Evolutionary conservation across 345 rosid genomes (phyloP), one percentile per base, ranked within the genome.

Genomic region (Gossypioides kirkii): DNA sequence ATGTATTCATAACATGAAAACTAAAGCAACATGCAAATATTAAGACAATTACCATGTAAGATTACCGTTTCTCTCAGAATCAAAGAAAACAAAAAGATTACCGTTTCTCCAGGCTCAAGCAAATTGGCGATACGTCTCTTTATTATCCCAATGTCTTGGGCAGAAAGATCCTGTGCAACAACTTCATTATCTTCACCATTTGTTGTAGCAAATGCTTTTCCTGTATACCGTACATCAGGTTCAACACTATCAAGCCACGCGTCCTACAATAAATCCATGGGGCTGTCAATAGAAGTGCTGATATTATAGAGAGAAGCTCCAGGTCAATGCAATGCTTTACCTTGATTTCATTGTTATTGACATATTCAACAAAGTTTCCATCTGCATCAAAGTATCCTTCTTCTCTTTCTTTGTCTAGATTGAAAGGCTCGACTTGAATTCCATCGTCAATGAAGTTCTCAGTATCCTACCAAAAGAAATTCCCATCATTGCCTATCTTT

Each of bases 101-200:
- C 99, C 73, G 98, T 91, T 81, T 96, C 99, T 83, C 93, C 97
- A n/a, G 97, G 95, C 81, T 87, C 87, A 76, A 96, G 98, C 80
- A 87, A 47, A 11, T 86, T 71, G 46, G 97, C 92, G 64, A 96
- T 96, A n/a, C 97, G 94, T 82, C 93, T 91, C 78, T 91, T 96
- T 20, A 87, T 82, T 22, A 61, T 69, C 71, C 91, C 96, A 81
- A 90, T 81, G 36, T 93, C 96, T 13, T 86, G 87, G 78, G 91
- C 74, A 58, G 96, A 88, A 72, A 96, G 91, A 42, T 90, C 99
- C 28, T 28, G 66, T 23, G 13, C 74, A 54, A 74, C 81, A 72
- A 77, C 80, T 32, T 86, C 87, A 46, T 58, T 25, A 71, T 74
- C 76, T 52, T 85, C 85, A 56, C 78, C 76, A 47, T 70, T 78